Conservation (phyloP, 2,329 filamentous ascomycete species). For the Alternaria longipes region DNA sequence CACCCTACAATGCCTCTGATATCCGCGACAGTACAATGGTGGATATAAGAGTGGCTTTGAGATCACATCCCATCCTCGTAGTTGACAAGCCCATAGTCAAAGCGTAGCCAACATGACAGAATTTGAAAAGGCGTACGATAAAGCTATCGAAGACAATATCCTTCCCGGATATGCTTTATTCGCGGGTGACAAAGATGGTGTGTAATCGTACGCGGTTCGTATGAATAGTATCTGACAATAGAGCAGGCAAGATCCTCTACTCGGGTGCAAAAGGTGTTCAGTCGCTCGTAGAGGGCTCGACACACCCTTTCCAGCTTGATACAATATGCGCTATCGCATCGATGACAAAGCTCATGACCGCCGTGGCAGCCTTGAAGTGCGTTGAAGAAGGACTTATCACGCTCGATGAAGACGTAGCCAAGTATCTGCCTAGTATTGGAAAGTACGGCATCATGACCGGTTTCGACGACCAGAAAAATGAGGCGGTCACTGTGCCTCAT, state of each 20-base stretch:
- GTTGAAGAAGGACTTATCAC: conserved; percentile 35
- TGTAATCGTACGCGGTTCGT: not conserved
- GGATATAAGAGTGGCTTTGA: not conserved
- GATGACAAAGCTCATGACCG: conserved; percentile 44
- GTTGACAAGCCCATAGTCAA: not conserved
- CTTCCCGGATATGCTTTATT: conserved; percentile 18
- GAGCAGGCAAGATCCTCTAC: conserved; percentile 11
- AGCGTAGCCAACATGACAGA: not conserved
- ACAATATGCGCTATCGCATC: conserved; percentile 58
- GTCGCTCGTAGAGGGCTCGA: conserved; percentile 9
- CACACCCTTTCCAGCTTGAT: conserved; percentile 16
- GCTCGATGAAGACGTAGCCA: conserved; percentile 30
- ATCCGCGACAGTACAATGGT: not conserved
- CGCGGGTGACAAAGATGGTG: conserved; percentile 15
- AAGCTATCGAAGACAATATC: not conserved
- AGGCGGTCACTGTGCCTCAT: conserved; percentile 40
- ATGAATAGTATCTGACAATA: not conserved
- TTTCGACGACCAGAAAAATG: conserved; percentile 24
- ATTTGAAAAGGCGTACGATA: conserved; percentile 10
- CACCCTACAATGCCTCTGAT: not conserved
- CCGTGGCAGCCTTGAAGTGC: conserved; percentile 30
- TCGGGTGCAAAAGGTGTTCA: conserved; percentile 10
- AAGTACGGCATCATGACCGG: conserved; percentile 44
- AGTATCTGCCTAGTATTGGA: conserved; percentile 39
- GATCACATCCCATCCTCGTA: not conserved